Conservation (phyloP, 2,329 filamentous ascomycete species). For the Aspergillus hortae region DNA sequence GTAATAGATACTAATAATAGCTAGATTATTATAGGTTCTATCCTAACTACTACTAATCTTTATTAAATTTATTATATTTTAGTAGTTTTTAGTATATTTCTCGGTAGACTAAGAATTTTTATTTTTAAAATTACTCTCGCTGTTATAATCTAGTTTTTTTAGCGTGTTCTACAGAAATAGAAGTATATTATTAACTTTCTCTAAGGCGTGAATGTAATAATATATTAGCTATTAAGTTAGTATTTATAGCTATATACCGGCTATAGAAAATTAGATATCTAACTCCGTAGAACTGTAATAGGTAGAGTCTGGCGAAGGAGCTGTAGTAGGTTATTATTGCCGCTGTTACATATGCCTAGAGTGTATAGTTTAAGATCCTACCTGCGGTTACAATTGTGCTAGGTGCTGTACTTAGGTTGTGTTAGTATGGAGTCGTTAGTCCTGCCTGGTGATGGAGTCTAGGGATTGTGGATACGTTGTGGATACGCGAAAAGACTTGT, state of each 20-base stretch:
- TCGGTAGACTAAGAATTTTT: constrained; percentile 49
- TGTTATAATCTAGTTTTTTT: constrained; percentile 46
- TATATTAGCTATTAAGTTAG: constrained; percentile 57
- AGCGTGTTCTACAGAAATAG: constrained; percentile 48
- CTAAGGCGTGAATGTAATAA: constrained; percentile 59
- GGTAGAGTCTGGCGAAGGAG: constrained; percentile 54
- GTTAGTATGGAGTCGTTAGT: constrained; percentile 46
- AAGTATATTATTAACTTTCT: constrained; percentile 50
- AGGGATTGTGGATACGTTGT: too few relatives aligned
- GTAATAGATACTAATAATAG: too few relatives aligned
- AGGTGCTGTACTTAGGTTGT: constrained; percentile 47
- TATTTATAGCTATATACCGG: constrained; percentile 63
- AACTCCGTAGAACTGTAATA: constrained; percentile 46
- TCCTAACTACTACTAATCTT: too few relatives aligned
- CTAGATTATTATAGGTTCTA: too few relatives aligned
- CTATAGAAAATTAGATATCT: constrained; percentile 62
- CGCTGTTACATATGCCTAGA: constrained; percentile 47
- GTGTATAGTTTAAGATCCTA: constrained; percentile 46
- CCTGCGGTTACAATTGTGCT: constrained; percentile 45
- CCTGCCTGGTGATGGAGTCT: not conserved
- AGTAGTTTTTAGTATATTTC: too few relatives aligned
- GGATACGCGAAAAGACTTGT: too few relatives aligned
- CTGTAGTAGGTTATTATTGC: constrained; percentile 64
- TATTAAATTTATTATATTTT: too few relatives aligned
- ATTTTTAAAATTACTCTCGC: constrained; percentile 34